Evolutionary conservation across 345 rosid genomes (phyloP), one percentile per base, ranked within the genome.

Genomic region (Eucalyptus leucophloia): DNA sequence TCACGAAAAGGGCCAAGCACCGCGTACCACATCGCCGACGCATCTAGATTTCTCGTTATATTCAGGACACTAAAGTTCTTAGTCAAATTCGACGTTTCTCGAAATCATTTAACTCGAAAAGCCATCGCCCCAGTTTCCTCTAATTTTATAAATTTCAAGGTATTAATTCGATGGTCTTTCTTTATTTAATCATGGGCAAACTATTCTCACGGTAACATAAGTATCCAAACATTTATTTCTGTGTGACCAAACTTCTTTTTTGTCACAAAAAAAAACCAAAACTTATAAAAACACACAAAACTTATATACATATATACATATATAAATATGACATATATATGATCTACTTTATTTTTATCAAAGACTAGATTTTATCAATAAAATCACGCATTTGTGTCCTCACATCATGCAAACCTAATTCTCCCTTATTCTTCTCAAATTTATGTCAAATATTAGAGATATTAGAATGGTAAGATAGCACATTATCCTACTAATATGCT

Each of bases 401-500:
- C 26, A 54, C 21, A 21, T 19, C 60, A 54, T 54, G 5, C 26
- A 0, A 54, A 19, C 24, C 58, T 54, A 54, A 54, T 54, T 54
- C 24, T 54, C 58, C 58, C 58, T 54, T 54, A 19, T 21, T 21
- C 58, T 54, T 21, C 11, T 54, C 58, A 21, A 54, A 4, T 54
- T 21, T 54, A 54, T 21, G 58, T 7, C 26, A 1, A 54, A 23
- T 54, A 21, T 21, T 54, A 21, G 60, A 54, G 60, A 54, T 21
- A 54, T 54, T 54, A 54, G 26, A 54, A 54, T 9, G 60, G 60
- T 23, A 54, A 54, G 60, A 21, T 21, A 54, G 12, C 60, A 54
- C 60, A 0, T 54, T 9, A 21, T 1, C 1, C 11, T 54, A 23
- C 0, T 8, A 21, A 2, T 21, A 54, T 8, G 11, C 24, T 54